Evolutionary conservation across 805 yeast species (phyloP).

Genomic region (Candida piceae): DNA sequence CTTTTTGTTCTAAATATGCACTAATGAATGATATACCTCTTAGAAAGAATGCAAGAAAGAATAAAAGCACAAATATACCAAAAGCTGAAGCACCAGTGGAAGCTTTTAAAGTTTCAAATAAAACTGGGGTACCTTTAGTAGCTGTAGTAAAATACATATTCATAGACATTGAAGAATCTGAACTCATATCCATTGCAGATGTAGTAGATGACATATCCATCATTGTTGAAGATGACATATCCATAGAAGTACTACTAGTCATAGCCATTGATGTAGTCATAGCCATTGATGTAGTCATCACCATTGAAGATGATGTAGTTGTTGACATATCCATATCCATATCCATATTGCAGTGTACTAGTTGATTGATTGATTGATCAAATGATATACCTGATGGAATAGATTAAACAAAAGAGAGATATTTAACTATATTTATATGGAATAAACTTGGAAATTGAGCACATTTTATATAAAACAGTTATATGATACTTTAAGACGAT

Average conservation of each 20-base stretch:
- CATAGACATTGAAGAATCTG: slow-evolving; percentile 14
- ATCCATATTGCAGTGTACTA: too few species aligned
- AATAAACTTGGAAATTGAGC: too few species aligned
- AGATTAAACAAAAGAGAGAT: too few species aligned
- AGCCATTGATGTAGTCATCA: not conserved
- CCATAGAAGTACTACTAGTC: not conserved
- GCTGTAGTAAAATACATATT: slow-evolving; percentile 11
- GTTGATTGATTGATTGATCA: not conserved
- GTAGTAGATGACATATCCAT: too few species aligned
- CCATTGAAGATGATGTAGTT: not conserved
- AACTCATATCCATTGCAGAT: slow-evolving; percentile 11
- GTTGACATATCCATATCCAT: not conserved
- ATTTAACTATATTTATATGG: too few species aligned
- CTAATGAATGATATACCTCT: slow-evolving; percentile 56
- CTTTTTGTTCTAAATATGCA: slow-evolving; percentile 62
- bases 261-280: slow-evolving; percentile 8
- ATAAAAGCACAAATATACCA: slow-evolving; percentile 63
- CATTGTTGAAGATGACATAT: too few species aligned
- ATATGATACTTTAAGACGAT: too few species aligned
- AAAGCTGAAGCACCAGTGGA: slow-evolving; percentile 55
- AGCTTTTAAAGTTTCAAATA: slow-evolving; percentile 54
- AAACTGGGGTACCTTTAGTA: slow-evolving; percentile 40
- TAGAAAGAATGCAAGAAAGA: slow-evolving; percentile 53
- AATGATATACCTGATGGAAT: too few species aligned
- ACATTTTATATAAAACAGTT: too few species aligned